Conservation (phyloP, 495 filamentous ascomycete genomes). For the Hypoxylon cercidicola region DNA sequence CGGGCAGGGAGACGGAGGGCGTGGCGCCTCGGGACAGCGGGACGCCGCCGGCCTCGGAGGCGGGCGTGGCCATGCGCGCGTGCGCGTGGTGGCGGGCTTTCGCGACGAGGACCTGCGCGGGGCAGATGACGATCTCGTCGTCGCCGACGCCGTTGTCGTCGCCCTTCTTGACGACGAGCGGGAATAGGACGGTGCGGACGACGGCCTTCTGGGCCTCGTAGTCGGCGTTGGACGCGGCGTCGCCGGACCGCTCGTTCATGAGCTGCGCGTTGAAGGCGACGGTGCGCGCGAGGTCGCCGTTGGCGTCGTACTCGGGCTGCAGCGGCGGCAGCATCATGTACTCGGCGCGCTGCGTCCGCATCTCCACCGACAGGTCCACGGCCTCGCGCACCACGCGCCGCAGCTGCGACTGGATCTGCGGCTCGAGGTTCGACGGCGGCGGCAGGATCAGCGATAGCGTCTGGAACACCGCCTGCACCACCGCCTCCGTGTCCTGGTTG, state of each 20-base stretch:
- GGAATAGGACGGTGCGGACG: slow-evolving; percentile 92
- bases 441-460: slow-evolving; percentile 83
- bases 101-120: slow-evolving; percentile 88
- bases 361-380: slow-evolving; percentile 89
- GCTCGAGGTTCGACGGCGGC: slow-evolving; percentile 77
- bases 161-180: slow-evolving; percentile 92
- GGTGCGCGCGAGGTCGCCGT: slow-evolving; percentile 84
- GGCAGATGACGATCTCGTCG: slow-evolving; percentile 91
- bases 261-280: slow-evolving; percentile 86
- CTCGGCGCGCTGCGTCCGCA: slow-evolving; percentile 94
- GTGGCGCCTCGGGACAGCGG: slow-evolving; percentile 43
- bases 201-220: slow-evolving; percentile 78
- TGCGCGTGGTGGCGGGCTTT: slow-evolving; percentile 37
- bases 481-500: slow-evolving; percentile 85
- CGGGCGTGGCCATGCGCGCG: slow-evolving; percentile 44
- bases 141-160: slow-evolving; percentile 85
- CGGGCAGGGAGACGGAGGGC: slow-evolving; percentile 28
- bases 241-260: slow-evolving; percentile 91
- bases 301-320: slow-evolving; percentile 93
- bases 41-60: slow-evolving; percentile 44
- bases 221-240: slow-evolving; percentile 70
- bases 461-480: slow-evolving; percentile 83
- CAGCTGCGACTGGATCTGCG: slow-evolving; percentile 79
- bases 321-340: slow-evolving; percentile 97
- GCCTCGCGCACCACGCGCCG: slow-evolving; percentile 84